These are phyloP conservation scores for Arxiozyma telluris DNA, from an alignment of 1,139 yeast genomes.

Conservation along the genomic window DNA sequence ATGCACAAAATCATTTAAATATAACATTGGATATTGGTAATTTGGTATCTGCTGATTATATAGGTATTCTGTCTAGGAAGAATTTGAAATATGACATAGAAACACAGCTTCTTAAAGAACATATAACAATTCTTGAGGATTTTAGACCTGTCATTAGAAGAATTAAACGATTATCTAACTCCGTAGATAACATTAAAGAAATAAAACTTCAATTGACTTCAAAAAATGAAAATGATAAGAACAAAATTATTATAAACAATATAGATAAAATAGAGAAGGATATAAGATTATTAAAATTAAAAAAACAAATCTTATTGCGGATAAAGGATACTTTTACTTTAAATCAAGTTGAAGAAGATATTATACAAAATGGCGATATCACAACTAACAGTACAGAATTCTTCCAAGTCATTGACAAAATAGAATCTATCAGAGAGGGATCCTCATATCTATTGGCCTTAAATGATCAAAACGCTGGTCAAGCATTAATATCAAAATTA, in stretches of 20 bases:
- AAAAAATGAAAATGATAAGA: neutral
- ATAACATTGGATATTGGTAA: constrained; percentile 31
- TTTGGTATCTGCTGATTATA: constrained; percentile 44
- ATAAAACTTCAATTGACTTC: constrained; percentile 32
- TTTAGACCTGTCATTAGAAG: constrained; percentile 47
- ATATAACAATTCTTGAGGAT: constrained; percentile 49
- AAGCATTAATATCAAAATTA: constrained; percentile 56
- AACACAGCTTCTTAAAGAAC: constrained; percentile 57
- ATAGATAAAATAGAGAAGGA: constrained; percentile 22
- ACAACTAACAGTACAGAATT: constrained; percentile 46
- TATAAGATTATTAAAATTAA: constrained; percentile 36
- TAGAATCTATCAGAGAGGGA: constrained; percentile 54
- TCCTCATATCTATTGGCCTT: constrained; percentile 61
- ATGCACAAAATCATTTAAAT: neutral
- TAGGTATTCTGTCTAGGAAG: constrained; percentile 51
- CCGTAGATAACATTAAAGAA: constrained; percentile 38
- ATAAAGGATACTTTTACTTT: constrained; percentile 62
- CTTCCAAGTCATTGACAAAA: constrained; percentile 51
- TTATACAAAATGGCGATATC: constrained; percentile 34
- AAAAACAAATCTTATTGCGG: constrained; percentile 47
- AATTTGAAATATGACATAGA: constrained; percentile 63
- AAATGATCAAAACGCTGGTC: constrained; percentile 65
- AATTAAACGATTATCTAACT: constrained; percentile 32
- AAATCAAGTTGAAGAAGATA: constrained; percentile 61
- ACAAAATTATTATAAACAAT: constrained; percentile 6